Conservation (phyloP, 805 yeast genomes). For the Candida arabinofermentans region DNA sequence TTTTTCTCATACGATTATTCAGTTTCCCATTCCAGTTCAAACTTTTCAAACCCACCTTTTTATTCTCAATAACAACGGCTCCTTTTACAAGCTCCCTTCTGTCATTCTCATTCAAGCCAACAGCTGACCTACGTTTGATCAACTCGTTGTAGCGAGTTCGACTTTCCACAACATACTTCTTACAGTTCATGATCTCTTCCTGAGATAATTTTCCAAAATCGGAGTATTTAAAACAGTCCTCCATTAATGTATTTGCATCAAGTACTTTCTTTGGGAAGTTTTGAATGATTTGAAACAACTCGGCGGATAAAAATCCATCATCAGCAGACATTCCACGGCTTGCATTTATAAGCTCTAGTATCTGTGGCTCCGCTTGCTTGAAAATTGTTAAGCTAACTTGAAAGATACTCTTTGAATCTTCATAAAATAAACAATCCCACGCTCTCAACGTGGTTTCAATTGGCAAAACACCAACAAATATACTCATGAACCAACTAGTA, state of each 20-base stretch:
- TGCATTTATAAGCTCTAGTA: slow-evolving; percentile 30
- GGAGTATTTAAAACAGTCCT: slow-evolving; percentile 59
- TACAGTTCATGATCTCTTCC: slow-evolving; percentile 73
- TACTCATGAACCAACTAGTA: slow-evolving; percentile 97
- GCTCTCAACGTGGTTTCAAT: slow-evolving; percentile 82
- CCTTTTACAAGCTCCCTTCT: slow-evolving; percentile 26
- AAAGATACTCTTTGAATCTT: slow-evolving; percentile 83
- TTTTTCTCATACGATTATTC: slow-evolving; percentile 28
- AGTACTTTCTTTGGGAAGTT: slow-evolving; percentile 68
- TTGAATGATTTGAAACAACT: slow-evolving; percentile 78
- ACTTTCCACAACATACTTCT: slow-evolving; percentile 70
- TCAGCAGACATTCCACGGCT: slow-evolving; percentile 17
- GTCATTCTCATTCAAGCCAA: slow-evolving; percentile 29
- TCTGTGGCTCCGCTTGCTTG: slow-evolving; percentile 66
- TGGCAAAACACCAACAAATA: slow-evolving; percentile 88
- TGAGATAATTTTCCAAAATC: slow-evolving; percentile 60
- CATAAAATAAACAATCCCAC: slow-evolving; percentile 95
- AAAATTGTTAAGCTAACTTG: slow-evolving; percentile 77
- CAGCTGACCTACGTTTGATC: slow-evolving; percentile 27
- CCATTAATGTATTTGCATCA: slow-evolving; percentile 68
- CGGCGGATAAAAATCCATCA: slow-evolving; percentile 28
- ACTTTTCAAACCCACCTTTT: slow-evolving; percentile 29
- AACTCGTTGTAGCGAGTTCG: slow-evolving; percentile 39
- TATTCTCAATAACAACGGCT: slow-evolving; percentile 19
- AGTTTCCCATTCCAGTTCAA: slow-evolving; percentile 34